These are phyloP conservation scores for Rhodotorula sphaerocarpa DNA, from an alignment of 768 basidiomycete genomes.

Conservation along the genomic window DNA sequence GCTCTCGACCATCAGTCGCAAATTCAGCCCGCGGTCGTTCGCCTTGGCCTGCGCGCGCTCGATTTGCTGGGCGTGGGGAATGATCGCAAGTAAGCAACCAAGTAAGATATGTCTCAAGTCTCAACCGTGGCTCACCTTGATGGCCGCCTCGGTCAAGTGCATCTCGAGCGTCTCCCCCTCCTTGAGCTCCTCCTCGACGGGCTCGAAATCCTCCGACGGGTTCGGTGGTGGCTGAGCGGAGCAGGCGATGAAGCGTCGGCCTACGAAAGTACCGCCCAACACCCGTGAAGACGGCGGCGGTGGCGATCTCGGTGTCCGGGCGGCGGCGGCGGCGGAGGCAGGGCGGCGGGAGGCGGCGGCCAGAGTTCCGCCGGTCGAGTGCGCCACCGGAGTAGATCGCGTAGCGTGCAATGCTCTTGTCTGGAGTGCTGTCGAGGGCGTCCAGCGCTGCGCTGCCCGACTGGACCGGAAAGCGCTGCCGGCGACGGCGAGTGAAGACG, in stretches of 20 bases:
- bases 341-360: no score
- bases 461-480: no score
- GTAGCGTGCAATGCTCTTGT: no score
- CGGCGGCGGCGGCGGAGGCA: no score
- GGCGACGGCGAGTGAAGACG: no score
- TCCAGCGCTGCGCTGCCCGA: no score
- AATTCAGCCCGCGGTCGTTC: constrained; percentile 53
- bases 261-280: no score
- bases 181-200: constrained; percentile 8
- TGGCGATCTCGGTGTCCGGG: background rate
- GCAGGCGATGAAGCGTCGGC: background rate
- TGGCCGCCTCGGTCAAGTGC: constrained; percentile 4
- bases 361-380: no score
- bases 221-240: constrained; percentile 3
- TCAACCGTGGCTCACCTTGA: constrained; percentile 3
- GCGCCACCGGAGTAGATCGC: no score
- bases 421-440: no score
- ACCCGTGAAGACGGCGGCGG: background rate
- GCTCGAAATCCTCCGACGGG: constrained; percentile 17
- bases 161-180: constrained; percentile 1
- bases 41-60: constrained; percentile 5
- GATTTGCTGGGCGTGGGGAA: constrained; percentile 16
- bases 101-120: background rate
- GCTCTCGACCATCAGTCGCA: constrained; percentile 78
- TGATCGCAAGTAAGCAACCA: background rate